Conservation (phyloP, 768 basidiomycete genomes). For the Psilocybe azurescens region DNA sequence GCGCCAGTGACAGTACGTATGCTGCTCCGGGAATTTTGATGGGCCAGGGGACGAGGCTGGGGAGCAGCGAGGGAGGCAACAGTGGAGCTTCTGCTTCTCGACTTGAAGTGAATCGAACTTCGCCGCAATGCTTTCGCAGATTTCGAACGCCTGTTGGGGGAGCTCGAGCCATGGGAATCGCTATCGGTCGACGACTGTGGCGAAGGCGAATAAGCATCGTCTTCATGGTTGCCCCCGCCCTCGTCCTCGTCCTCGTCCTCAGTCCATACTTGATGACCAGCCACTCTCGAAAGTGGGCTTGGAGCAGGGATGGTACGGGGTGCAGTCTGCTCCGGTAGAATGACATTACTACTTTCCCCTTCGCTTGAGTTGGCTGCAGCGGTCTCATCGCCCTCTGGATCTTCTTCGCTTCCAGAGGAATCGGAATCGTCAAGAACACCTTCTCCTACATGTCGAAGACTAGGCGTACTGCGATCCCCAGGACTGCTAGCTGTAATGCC, state of each 20-base stretch:
- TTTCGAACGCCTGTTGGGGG: constrained; percentile 31
- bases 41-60: constrained; percentile 34
- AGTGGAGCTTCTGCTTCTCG: constrained; percentile 69
- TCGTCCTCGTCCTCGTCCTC: constrained; percentile 50
- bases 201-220: constrained; percentile 63
- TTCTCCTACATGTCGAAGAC: constrained; percentile 72
- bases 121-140: constrained; percentile 37
- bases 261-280: constrained; percentile 57
- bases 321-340: constrained; percentile 39
- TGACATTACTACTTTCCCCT: constrained; percentile 34
- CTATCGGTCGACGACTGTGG: constrained; percentile 74
- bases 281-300: constrained; percentile 69
- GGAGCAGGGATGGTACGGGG: constrained; percentile 48
- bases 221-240: constrained; percentile 43
- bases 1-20: constrained; percentile 72
- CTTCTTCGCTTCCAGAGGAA: constrained; percentile 53
- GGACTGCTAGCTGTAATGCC: constrained; percentile 45
- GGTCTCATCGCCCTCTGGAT: constrained; percentile 27
- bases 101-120: constrained; percentile 38
- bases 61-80: constrained; percentile 63
- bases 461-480: constrained; percentile 43
- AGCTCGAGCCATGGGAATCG: constrained; percentile 51
- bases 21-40: constrained; percentile 67
- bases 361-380: constrained; percentile 38
- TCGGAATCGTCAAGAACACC: constrained; percentile 82